Evolutionary conservation across 805 yeast genomes (phyloP).

Genomic region (Hermanozyma aechmeae): DNA sequence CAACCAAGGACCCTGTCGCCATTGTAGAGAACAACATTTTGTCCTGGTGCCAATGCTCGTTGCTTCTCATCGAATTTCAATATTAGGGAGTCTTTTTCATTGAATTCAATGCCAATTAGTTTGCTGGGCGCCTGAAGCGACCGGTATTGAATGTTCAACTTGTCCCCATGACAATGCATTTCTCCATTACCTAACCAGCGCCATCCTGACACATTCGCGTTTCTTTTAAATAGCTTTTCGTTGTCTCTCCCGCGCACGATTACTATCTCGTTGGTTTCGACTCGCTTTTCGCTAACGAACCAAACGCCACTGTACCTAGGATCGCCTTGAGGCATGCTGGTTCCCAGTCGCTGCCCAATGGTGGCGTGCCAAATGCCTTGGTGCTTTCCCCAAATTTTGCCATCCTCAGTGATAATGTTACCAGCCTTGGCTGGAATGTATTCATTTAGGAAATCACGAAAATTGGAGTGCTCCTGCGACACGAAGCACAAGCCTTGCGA

Average conservation of each 20-base stretch:
- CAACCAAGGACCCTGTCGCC: constrained; percentile 52
- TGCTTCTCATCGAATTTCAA: constrained; percentile 37
- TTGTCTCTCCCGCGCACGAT: constrained; percentile 68
- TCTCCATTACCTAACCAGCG: constrained; percentile 32
- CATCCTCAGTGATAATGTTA: constrained; percentile 66
- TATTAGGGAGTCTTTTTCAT: constrained; percentile 9
- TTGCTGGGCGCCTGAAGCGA: constrained; percentile 60
- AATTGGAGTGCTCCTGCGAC: constrained; percentile 48
- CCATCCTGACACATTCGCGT: constrained; percentile 37
- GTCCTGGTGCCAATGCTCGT: constrained; percentile 87
- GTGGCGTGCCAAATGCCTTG: constrained; percentile 93
- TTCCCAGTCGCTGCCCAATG: constrained; percentile 75
- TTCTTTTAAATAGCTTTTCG: constrained; percentile 40
- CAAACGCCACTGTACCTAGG: constrained; percentile 69
- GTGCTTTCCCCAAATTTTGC: constrained; percentile 72
- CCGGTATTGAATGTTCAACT: constrained; percentile 52
- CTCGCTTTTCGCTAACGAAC: constrained; percentile 72
- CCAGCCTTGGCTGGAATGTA: constrained; percentile 72
- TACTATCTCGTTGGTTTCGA: constrained; percentile 58
- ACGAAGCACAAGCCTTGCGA: constrained; percentile 96
- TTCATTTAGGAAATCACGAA: constrained; percentile 64
- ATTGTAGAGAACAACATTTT: constrained; percentile 65
- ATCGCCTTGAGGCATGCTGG: constrained; percentile 85
- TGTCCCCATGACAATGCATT: constrained; percentile 4
- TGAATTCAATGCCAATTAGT: constrained; percentile 7